phyloP scores from a whole-genome alignment of 805 yeast species.

The Candida andamanensis region DNA sequence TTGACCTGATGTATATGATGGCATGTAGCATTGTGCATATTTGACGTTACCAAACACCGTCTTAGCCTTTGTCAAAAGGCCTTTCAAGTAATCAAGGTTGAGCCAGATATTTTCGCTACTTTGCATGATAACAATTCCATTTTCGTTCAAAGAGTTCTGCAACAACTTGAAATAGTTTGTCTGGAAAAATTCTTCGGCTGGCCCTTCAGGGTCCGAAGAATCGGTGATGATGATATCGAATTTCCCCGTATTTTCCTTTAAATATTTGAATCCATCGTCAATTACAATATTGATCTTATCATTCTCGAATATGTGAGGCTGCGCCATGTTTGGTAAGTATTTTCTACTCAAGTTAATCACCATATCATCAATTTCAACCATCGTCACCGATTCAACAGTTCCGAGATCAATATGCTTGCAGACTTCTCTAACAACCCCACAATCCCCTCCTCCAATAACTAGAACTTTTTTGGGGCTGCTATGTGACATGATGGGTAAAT shows the following conservation, averaged over 20 bases:
- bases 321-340: conserved; percentile 75
- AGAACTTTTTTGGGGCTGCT: conserved; percentile 68
- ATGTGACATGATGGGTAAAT: conserved; percentile 76
- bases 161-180: conserved; percentile 68
- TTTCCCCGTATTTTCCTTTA: conserved; percentile 39
- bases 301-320: conserved; percentile 36
- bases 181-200: conserved; percentile 87
- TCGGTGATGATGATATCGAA: conserved; percentile 88
- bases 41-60: conserved; percentile 56
- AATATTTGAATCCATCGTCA: conserved; percentile 79
- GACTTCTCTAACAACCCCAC: conserved; percentile 88
- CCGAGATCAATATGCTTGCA: conserved; percentile 58
- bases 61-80: conserved; percentile 44
- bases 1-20: conserved; percentile 86
- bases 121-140: conserved; percentile 77
- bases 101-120: conserved; percentile 74
- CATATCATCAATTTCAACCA: conserved; percentile 86
- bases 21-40: conserved; percentile 77
- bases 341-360: conserved; percentile 69
- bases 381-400: conserved; percentile 56
- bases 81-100: conserved; percentile 48
- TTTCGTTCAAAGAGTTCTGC: conserved; percentile 52
- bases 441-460: conserved; percentile 95
- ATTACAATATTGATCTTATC: conserved; percentile 65
- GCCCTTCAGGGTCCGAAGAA: conserved; percentile 93